Conservation (phyloP, 2,329 filamentous ascomycete genomes). For the Acephala macrosclerotiorum region DNA sequence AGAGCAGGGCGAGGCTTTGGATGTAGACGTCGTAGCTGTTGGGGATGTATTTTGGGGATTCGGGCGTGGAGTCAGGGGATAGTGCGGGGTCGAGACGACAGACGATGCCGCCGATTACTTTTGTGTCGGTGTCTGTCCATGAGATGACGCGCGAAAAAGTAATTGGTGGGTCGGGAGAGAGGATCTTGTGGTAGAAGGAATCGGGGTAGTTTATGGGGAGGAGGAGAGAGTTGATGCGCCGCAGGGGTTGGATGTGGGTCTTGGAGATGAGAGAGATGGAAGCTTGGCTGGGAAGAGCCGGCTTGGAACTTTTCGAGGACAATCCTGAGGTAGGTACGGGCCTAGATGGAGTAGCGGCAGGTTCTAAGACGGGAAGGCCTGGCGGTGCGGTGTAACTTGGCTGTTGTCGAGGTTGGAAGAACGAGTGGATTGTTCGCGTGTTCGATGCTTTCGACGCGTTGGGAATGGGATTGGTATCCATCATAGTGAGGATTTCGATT, state of each 20-base stretch:
- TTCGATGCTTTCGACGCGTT: constrained; percentile 15
- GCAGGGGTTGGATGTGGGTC: constrained; percentile 63
- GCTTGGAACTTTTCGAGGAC: constrained; percentile 23
- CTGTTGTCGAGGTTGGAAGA: constrained; percentile 60
- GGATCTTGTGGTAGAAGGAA: constrained; percentile 65
- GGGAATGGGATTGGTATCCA: constrained; percentile 28
- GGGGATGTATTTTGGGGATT: constrained; percentile 26
- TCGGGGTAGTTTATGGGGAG: constrained; percentile 70
- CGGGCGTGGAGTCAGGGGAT: constrained; percentile 25
- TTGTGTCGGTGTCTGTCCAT: constrained; percentile 57
- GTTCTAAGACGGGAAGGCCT: constrained; percentile 32
- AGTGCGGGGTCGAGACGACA: constrained; percentile 63
- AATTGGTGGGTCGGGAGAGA: constrained; percentile 54
- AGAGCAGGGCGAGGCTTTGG: constrained; percentile 68
- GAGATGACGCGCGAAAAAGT: constrained; percentile 66
- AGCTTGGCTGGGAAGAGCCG: constrained; percentile 52
- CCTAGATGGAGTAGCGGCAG: constrained; percentile 13
- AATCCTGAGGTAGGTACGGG: constrained; percentile 1
- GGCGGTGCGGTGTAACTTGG: constrained; percentile 54
- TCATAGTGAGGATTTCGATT: constrained; percentile 10
- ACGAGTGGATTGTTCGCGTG: constrained; percentile 60
- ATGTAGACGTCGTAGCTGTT: constrained; percentile 64
- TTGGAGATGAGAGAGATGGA: constrained; percentile 58
- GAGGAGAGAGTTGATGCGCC: constrained; percentile 70
- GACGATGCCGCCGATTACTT: constrained; percentile 67